These are phyloP conservation scores for Inonotus obliquus DNA, from an alignment of 1,284 basidiomycete genomes.

Conservation along the genomic window DNA sequence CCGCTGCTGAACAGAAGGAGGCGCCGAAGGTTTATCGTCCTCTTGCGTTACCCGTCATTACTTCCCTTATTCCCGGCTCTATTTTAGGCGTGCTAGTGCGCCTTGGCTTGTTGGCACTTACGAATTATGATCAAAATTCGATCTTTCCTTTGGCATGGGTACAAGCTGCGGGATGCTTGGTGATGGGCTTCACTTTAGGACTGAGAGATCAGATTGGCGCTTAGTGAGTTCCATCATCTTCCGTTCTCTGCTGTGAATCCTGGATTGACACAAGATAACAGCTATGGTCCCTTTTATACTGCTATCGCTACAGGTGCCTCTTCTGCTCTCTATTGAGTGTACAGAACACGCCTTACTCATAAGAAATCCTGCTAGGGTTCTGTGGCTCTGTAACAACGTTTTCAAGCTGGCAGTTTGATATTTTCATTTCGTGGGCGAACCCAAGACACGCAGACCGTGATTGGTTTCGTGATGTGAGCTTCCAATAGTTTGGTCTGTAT, in stretches of 20 bases:
- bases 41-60: conserved; percentile 58
- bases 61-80: conserved; percentile 70
- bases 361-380: conserved; percentile 55
- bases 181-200: conserved; percentile 81
- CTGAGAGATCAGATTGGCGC: conserved; percentile 66
- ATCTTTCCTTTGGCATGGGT: conserved; percentile 86
- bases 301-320: conserved; percentile 78
- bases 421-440: conserved; percentile 87
- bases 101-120: conserved; percentile 68
- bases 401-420: conserved; percentile 89
- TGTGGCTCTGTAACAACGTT: conserved; percentile 97
- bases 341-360: neutral
- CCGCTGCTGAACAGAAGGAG: neutral
- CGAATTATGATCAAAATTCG: conserved; percentile 66
- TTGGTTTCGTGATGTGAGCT: conserved; percentile 74
- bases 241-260: conserved; percentile 3
- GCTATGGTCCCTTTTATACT: conserved; percentile 85
- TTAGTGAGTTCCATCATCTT: conserved; percentile 49
- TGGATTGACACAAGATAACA: conserved; percentile 12
- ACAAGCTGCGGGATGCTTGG: conserved; percentile 85
- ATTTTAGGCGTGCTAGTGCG: conserved; percentile 78
- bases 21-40: conserved; percentile 50
- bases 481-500: conserved; percentile 20
- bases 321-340: neutral
- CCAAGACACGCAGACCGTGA: conserved; percentile 49